phyloP scores from a whole-genome alignment of 75 land plant genomes.

The Picea glauca region DNA sequence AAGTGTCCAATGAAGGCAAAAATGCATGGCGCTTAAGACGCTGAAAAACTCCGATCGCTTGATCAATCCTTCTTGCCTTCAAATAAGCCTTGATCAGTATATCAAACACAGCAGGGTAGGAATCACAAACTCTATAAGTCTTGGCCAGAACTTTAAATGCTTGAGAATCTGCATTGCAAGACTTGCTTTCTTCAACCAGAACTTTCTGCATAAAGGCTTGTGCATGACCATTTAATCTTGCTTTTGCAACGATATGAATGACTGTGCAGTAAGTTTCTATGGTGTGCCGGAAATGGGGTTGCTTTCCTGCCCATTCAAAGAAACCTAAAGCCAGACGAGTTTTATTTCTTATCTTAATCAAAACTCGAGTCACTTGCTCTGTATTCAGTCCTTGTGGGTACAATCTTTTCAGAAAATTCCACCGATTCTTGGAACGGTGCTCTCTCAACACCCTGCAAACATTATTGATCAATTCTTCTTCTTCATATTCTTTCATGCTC shows the following conservation, averaged over 20 bases:
- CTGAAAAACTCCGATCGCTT: slow-evolving; percentile 20
- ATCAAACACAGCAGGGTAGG: slow-evolving; percentile 63
- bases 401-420: slow-evolving; percentile 31
- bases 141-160: slow-evolving; percentile 29
- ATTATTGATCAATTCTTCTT: slow-evolving; percentile 27
- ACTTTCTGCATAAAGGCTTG: slow-evolving; percentile 26
- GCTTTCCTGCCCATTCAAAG: slow-evolving; percentile 36
- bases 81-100: slow-evolving; percentile 39
- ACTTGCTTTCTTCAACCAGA: slow-evolving; percentile 1
- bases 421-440: slow-evolving; percentile 40
- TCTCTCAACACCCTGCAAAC: slow-evolving; percentile 35
- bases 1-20: slow-evolving; percentile 14
- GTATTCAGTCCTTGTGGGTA: slow-evolving; percentile 24
- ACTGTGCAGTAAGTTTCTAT: slow-evolving; percentile 39
- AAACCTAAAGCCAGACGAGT: slow-evolving; percentile 31
- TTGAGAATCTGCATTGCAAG: slow-evolving; percentile 8
- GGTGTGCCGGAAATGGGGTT: slow-evolving; percentile 29
- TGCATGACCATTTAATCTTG: slow-evolving; percentile 26
- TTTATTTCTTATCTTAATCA: slow-evolving; percentile 13
- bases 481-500: background rate
- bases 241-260: slow-evolving; percentile 44
- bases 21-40: slow-evolving; percentile 25
- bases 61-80: slow-evolving; percentile 29
- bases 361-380: slow-evolving; percentile 25
- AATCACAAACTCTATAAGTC: slow-evolving; percentile 39